Evolutionary conservation across 78 protist genomes (phyloP).

Genomic region (Dictyostelium intermedium): DNA sequence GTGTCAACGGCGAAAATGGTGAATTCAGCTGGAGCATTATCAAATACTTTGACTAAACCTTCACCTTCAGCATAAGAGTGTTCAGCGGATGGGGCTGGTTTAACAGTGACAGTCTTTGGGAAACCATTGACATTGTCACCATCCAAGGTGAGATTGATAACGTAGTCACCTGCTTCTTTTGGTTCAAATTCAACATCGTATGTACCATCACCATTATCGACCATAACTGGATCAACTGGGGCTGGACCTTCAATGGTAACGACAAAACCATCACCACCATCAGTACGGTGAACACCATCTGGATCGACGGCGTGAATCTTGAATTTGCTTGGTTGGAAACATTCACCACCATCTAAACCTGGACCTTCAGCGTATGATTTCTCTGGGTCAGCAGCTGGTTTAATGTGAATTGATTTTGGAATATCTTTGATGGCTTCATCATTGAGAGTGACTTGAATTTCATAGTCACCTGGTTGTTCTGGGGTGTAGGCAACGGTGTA

Average conservation of each 20-base stretch:
- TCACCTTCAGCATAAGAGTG: constrained; percentile 79
- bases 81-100: constrained; percentile 56
- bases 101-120: constrained; percentile 76
- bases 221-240: constrained; percentile 62
- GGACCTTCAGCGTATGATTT: constrained; percentile 78
- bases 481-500: constrained; percentile 84
- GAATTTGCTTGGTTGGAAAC: constrained; percentile 47
- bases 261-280: constrained; percentile 82
- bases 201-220: constrained; percentile 88
- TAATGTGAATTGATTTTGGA: constrained; percentile 71
- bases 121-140: constrained; percentile 77
- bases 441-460: constrained; percentile 57
- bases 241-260: constrained; percentile 78
- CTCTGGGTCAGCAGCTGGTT: constrained; percentile 79
- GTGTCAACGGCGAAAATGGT: constrained; percentile 70
- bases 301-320: constrained; percentile 78
- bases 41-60: constrained; percentile 68
- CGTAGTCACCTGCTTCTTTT: constrained; percentile 71
- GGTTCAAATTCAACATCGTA: constrained; percentile 81
- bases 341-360: constrained; percentile 78
- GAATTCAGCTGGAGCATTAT: constrained; percentile 71
- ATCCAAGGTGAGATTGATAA: constrained; percentile 68
- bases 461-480: constrained; percentile 75
- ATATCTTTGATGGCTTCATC: constrained; percentile 70
- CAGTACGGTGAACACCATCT: constrained; percentile 56